Base-by-base conservation (phyloP, 116 monocot species). In the Phalaenopsis hybrid region DNA sequence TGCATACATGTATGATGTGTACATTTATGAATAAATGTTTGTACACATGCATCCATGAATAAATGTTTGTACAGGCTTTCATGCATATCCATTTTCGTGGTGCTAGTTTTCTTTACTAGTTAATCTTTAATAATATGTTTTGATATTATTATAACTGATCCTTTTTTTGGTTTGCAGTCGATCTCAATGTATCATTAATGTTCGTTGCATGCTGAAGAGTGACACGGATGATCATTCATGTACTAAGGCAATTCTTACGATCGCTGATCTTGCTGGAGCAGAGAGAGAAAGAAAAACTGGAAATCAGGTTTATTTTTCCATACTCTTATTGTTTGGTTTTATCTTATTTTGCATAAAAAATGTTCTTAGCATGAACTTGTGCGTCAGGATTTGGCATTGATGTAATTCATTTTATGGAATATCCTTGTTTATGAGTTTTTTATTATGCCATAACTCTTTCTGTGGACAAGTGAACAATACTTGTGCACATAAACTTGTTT, bases 191-290 rank as follows among this genome's bases (percentile, higher is more conserved):
- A 85, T 96, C 58, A 93, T 96, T 49, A 96, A 88, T 43, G 92
- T 96, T 57, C 90, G 86, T 67, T 75, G 83, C 86, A 58, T 77
- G 44, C 59, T 74, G 5, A 83, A 83, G 69, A 65, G 79, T 85
- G 78, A 44, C 67, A 46, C 80, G 44, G 57, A 82, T 67, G 76
- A 84, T 58, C 18, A 80, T 80, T 81, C 76, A 61, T 15, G 65
- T 65, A 82, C 79, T 79, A 83, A 57, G 70, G 80, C 83, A 79
- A 81, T 92, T 46, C 89, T 96, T 52, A 91, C 93, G 15, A 90
- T 96, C 52, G 93, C 86, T 57, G 96, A 96, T 76, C 92, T 96
- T 84, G 96, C 96, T 82, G 96, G 96, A 76, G 93, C 96, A 49
- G 96, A 96, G 82, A 87, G 92, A 81, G 96, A 92, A 84, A 90